Base-by-base conservation (phyloP, 441 rosid species). In the Euphorbia schlechtendalii region DNA sequence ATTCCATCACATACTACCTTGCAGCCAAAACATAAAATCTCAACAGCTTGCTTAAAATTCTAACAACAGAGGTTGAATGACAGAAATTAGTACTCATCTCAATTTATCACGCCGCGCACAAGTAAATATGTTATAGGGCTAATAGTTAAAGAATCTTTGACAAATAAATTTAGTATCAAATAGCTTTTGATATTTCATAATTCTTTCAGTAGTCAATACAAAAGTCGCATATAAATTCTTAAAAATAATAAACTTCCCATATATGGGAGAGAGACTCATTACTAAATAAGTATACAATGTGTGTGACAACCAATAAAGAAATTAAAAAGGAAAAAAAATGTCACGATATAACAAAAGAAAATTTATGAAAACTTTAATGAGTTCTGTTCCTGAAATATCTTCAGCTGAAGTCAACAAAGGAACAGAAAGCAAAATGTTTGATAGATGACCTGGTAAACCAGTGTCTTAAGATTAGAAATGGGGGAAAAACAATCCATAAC, bases 81-180 rank as follows among this genome's bases (percentile, higher is more conserved):
- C 69, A 76, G 54, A 59, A 73, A 65, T 83, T 80, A 69, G 66
- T 79, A 69, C 74, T 80, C 92, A 87, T 86, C 67, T 63, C 69
- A 83, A 61, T 67, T 77, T 72, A 77, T 76, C 78, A 69, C 66
- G 67, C 56, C 10, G 52, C 65, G 63, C 62, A 28, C 69, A 70
- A 41, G 17, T 56, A 56, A 53, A 57, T 32, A n/a, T 49, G 68
- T 51, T 0, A 48, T 24, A 58, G 30, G 15, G 56, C 56, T 22
- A 9, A 21, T 8, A 11, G 3, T 52, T 52, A 15, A 22, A 22
- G 17, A 3, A 8, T 7, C 27, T 18, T 48, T 7, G 27, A 18
- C 2, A 51, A 12, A 51, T 51, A 21, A 20, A 20, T 1, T 51
- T 51, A 51, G 24, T 8, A 52, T 8, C 21, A 10, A 49, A 52